phyloP scores from a whole-genome alignment of 2,329 filamentous ascomycete genomes.

The Xylaria polymorpha region DNA sequence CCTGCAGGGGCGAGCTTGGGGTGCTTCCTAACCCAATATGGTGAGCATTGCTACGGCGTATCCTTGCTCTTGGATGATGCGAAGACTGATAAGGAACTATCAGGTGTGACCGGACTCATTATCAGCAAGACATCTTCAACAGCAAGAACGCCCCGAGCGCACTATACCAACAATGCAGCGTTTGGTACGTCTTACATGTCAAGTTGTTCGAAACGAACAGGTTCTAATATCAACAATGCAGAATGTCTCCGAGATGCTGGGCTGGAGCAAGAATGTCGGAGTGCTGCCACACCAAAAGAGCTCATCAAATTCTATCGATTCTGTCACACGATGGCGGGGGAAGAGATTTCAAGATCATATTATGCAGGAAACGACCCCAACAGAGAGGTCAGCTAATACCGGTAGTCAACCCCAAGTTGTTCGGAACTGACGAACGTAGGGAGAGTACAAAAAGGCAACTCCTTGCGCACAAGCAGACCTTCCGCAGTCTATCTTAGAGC shows the following conservation, averaged over 20 bases:
- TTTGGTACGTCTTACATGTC: constrained; percentile 23
- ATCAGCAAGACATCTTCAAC: constrained; percentile 35
- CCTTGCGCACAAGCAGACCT: constrained; percentile 35
- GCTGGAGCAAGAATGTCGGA: constrained; percentile 27
- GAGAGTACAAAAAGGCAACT: constrained; percentile 31
- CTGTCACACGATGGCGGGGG: constrained; percentile 32
- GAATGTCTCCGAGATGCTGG: constrained; percentile 36
- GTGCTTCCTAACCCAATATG: constrained; percentile 32
- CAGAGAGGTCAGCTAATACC: constrained; percentile 21
- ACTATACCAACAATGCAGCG: constrained; percentile 33
- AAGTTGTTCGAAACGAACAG: not conserved
- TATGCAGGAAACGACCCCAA: constrained; percentile 30
- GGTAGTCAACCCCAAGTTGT: not conserved
- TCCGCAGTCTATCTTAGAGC: constrained; percentile 35
- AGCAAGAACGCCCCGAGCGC: constrained; percentile 33
- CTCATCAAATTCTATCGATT: constrained; percentile 36
- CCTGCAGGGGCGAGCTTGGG: constrained; percentile 34
- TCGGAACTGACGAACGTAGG: constrained; percentile 19
- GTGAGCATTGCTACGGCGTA: constrained; percentile 7
- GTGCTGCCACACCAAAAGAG: constrained; percentile 26
- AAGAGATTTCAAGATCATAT: constrained; percentile 34
- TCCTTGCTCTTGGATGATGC: not conserved
- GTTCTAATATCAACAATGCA: constrained; percentile 10
- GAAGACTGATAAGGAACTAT: constrained; percentile 8
- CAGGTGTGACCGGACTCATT: constrained; percentile 35